These are phyloP conservation scores for Fusarium napiforme DNA, from an alignment of 2,329 filamentous ascomycete species.

Conservation along the genomic window DNA sequence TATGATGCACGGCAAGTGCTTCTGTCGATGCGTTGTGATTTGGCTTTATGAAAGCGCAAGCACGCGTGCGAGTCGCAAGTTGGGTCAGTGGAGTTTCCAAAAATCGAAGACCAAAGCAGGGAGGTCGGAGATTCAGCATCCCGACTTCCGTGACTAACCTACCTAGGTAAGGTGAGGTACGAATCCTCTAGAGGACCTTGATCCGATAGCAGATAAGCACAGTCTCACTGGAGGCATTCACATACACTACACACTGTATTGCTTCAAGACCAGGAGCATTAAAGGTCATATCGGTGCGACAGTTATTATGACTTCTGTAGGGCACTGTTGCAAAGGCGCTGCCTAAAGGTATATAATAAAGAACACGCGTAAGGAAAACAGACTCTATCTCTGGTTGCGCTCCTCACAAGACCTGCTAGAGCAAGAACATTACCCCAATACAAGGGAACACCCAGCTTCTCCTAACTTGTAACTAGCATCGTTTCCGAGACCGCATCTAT, in stretches of 20 bases:
- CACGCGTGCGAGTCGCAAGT: slow-evolving; percentile 39
- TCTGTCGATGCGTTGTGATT: slow-evolving; percentile 3
- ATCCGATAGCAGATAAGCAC: slow-evolving; percentile 33
- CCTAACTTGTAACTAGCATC: neutral
- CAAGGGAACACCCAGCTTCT: neutral
- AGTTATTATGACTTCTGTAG: neutral
- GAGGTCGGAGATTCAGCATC: slow-evolving; percentile 39
- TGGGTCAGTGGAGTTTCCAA: slow-evolving; percentile 15
- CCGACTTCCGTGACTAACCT: slow-evolving; percentile 26
- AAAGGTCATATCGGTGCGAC: neutral
- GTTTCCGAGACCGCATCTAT: slow-evolving; percentile 6
- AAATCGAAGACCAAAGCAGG: slow-evolving; percentile 9
- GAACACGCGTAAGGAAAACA: slow-evolving; percentile 3
- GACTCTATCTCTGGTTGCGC: neutral
- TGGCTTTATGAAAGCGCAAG: slow-evolving; percentile 32
- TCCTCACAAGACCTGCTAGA: neutral
- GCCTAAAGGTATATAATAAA: slow-evolving; percentile 14
- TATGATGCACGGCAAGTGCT: slow-evolving; percentile 16
- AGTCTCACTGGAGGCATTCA: neutral
- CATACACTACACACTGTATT: neutral
- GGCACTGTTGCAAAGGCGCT: neutral
- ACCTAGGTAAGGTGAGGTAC: neutral
- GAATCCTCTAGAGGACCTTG: too few species aligned
- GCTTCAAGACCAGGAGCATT: neutral
- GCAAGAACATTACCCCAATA: neutral